A percentile compares a stretch with the other conserved stretches of the same genome.
phyloP scores from a whole-genome alignment of 305 asterid genomes.

The Solanum hybrid region DNA sequence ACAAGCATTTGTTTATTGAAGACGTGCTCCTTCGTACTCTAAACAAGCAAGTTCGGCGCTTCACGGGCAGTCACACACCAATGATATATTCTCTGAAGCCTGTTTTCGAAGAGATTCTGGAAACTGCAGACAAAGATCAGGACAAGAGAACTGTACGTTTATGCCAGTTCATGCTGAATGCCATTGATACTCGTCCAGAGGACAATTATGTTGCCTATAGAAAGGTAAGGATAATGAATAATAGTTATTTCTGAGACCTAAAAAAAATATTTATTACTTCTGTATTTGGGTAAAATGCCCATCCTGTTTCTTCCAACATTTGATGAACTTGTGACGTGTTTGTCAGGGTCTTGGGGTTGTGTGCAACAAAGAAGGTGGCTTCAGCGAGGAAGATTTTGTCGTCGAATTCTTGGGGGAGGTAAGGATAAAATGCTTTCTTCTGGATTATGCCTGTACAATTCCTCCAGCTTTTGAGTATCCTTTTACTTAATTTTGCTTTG shows the following conservation, averaged over 20 bases:
- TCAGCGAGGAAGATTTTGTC: conserved; percentile 82
- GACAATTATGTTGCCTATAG: conserved; percentile 96
- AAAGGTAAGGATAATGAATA: conserved; percentile 48
- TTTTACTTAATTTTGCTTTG: not conserved
- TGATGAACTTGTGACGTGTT: conserved; percentile 17
- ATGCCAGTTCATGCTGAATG: conserved; percentile 69
- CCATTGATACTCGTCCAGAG: conserved; percentile 74
- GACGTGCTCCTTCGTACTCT: conserved; percentile 80
- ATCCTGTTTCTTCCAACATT: conserved; percentile 11
- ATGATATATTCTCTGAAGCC: conserved; percentile 77
- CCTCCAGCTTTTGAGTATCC: not conserved
- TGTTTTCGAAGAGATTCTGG: conserved; percentile 68
- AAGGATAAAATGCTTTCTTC: conserved; percentile 11
- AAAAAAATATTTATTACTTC: not conserved
- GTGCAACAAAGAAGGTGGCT: conserved; percentile 95
- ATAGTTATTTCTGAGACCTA: not conserved
- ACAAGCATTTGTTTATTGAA: conserved; percentile 85
- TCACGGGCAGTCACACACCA: conserved; percentile 86
- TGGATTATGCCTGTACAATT: not conserved
- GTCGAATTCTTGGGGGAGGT: conserved; percentile 99
- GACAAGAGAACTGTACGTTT: conserved; percentile 54
- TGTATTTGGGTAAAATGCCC: not conserved
- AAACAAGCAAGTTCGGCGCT: conserved; percentile 73
- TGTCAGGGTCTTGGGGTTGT: conserved; percentile 98
- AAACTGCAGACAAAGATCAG: conserved; percentile 48